Base-by-base conservation (phyloP, 2,329 filamentous ascomycete genomes). In the Pseudogymnoascus sp. region DNA sequence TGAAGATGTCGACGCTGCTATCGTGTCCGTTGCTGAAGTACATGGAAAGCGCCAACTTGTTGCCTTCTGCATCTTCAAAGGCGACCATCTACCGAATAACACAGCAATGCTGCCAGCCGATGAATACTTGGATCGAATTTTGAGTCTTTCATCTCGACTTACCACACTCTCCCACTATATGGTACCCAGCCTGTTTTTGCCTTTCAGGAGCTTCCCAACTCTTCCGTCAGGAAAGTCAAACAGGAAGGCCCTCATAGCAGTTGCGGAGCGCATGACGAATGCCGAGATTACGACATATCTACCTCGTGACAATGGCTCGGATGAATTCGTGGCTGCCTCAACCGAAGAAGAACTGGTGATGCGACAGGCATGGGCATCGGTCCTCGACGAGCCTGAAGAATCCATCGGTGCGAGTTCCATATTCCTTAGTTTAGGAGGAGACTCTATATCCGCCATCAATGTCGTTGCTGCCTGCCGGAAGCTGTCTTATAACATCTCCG, bases 401-500 rank as follows among this genome's bases (percentile, higher is more conserved):
- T 66, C 73, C 1, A 68, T 76, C 22, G 68, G 71, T 0, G 62
- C 71, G 0, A 70, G 72, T 12, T 69, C 72, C 63, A 68, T 35
- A 46, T 79, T 80, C 60, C 71, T 78, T 11, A 66, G 68, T 4
- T 68, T 79, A 0, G 78, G 78, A 3, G 78, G 78, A 2, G 78
- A 80, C 46, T 80, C 78, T 8, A 78, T 80, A 33, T 69, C 70
- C 2, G 78, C 78, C 1, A 80, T 81, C 16, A 60, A 41, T 38
- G 38, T 40, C 12, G 59, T 37, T 19, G 35, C 50, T 40, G 53
- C 37, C 43, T 46, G 38, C 14, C 37, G 60, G 7, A 28, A 46
- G 24, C n/a, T 43, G 14, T 31, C 38, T 6, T 40, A 43, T 12
- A 61, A 40, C 6, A 61, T 61, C 60, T 40, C 38, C 10, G 60